phyloP scores from a whole-genome alignment of 768 basidiomycete genomes.

The Tylopilus plumbeoviolaceoides region DNA sequence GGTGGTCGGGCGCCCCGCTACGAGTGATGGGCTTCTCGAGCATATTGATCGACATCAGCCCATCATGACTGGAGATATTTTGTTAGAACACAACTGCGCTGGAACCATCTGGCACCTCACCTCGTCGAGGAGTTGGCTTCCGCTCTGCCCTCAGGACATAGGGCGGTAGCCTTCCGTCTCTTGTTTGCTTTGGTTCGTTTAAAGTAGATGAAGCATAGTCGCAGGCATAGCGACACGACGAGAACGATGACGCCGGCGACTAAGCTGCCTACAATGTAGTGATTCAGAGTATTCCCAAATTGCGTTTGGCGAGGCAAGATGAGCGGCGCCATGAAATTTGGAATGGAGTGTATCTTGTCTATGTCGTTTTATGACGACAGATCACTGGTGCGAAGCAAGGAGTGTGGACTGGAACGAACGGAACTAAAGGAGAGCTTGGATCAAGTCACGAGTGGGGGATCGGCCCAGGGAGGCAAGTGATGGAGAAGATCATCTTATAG shows the following conservation, averaged over 20 bases:
- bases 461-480: not conserved
- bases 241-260: constrained; percentile 7
- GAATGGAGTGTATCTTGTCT: not conserved
- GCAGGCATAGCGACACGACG: constrained; percentile 29
- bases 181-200: constrained; percentile 38
- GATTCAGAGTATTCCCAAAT: not conserved
- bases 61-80: constrained; percentile 39
- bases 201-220: constrained; percentile 34
- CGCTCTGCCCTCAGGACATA: constrained; percentile 18
- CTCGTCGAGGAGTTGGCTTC: constrained; percentile 3
- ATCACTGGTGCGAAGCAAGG: constrained; percentile 3
- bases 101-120: constrained; percentile 4
- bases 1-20: constrained; percentile 41
- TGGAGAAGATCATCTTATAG: not conserved
- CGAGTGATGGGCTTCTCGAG: constrained; percentile 47
- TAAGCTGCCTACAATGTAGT: constrained; percentile 50
- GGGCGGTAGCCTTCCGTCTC: constrained; percentile 39
- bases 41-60: constrained; percentile 43
- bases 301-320: constrained; percentile 7
- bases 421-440: not conserved
- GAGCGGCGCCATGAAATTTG: constrained; percentile 18
- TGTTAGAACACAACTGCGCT: not conserved
- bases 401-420: constrained; percentile 8
- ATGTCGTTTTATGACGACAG: not conserved
- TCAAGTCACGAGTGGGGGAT: constrained; percentile 1